Evolutionary conservation across 306 rosid genomes (phyloP).

Genomic region (Cucurbita argyrosperma): DNA sequence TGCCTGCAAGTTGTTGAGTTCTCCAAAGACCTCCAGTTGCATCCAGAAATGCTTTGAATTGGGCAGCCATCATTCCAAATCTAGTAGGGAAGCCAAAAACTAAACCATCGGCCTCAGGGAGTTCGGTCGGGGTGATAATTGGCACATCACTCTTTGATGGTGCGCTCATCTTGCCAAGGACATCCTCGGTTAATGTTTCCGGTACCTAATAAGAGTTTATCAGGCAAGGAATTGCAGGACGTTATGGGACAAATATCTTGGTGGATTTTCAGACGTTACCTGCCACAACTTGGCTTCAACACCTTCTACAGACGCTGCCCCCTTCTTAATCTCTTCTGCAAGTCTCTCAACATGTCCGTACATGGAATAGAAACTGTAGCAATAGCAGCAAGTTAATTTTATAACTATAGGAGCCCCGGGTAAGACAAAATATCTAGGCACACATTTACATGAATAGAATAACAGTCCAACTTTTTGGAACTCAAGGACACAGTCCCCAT

Average conservation of each 20-base stretch:
- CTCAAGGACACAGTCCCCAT: too few relatives aligned
- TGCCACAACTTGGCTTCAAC: constrained; percentile 86
- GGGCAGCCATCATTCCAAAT: constrained; percentile 98
- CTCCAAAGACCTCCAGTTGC: constrained; percentile 90
- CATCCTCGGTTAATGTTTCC: constrained; percentile 59
- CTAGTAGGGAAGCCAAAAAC: constrained; percentile 89
- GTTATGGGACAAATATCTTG: not conserved
- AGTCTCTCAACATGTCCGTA: constrained; percentile 90
- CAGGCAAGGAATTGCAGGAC: not conserved
- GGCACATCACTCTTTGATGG: constrained; percentile 81
- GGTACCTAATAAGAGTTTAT: constrained; percentile 41
- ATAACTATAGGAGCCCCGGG: not conserved
- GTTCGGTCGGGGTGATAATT: constrained; percentile 56
- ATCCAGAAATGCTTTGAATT: constrained; percentile 79
- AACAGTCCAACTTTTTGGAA: not conserved
- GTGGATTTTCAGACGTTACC: constrained; percentile 19
- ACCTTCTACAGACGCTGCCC: constrained; percentile 83
- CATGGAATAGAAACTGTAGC: constrained; percentile 79
- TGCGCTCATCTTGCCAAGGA: constrained; percentile 88
- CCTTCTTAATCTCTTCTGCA: constrained; percentile 77
- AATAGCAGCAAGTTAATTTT: constrained; percentile 1
- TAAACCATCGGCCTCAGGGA: constrained; percentile 78
- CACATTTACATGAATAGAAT: not conserved
- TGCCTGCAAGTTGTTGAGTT: constrained; percentile 82
- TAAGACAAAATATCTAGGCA: not conserved